Evolutionary conservation across 768 basidiomycete genomes (phyloP).

Genomic region (Lactarius evosmus): DNA sequence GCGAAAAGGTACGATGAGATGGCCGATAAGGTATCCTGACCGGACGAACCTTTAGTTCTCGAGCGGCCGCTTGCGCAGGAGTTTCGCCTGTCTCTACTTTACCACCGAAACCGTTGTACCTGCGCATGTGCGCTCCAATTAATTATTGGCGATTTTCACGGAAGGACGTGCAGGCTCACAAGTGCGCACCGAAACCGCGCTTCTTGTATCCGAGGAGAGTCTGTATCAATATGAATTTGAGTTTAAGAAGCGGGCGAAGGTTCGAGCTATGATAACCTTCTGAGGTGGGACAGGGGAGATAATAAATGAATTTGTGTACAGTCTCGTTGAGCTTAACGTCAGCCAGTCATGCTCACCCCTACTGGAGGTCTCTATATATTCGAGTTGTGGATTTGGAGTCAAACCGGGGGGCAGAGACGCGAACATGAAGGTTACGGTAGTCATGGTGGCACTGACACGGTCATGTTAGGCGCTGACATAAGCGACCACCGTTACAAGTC

Average conservation of each 20-base stretch:
- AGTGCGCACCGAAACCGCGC: slow-evolving; percentile 64
- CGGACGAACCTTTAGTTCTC: slow-evolving; percentile 58
- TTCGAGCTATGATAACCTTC: slow-evolving; percentile 11
- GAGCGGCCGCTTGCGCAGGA: slow-evolving; percentile 61
- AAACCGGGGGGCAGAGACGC: slow-evolving; percentile 19
- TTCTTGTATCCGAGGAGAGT: slow-evolving; percentile 76
- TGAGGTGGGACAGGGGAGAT: slow-evolving; percentile 39
- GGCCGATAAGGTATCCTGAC: not conserved
- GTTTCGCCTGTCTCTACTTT: slow-evolving; percentile 80
- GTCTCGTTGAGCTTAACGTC: slow-evolving; percentile 38
- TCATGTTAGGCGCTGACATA: slow-evolving; percentile 12
- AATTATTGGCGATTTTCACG: not conserved
- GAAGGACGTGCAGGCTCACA: slow-evolving; percentile 38
- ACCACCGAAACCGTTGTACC: slow-evolving; percentile 88
- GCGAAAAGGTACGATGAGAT: not conserved
- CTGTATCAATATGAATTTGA: slow-evolving; percentile 35
- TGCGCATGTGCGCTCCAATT: slow-evolving; percentile 33
- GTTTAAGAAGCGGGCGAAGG: slow-evolving; percentile 14
- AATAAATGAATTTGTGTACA: slow-evolving; percentile 73
- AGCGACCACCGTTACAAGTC: no score
- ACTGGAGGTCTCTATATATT: slow-evolving; percentile 31
- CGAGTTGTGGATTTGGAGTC: not conserved
- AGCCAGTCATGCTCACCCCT: slow-evolving; percentile 54
- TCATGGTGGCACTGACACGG: not conserved
- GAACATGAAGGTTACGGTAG: not conserved